A percentile compares a stretch with the other conserved stretches of the same genome.
Evolutionary conservation across 2,329 filamentous ascomycete genomes (phyloP).

Genomic region (Pezicula carpinea): DNA sequence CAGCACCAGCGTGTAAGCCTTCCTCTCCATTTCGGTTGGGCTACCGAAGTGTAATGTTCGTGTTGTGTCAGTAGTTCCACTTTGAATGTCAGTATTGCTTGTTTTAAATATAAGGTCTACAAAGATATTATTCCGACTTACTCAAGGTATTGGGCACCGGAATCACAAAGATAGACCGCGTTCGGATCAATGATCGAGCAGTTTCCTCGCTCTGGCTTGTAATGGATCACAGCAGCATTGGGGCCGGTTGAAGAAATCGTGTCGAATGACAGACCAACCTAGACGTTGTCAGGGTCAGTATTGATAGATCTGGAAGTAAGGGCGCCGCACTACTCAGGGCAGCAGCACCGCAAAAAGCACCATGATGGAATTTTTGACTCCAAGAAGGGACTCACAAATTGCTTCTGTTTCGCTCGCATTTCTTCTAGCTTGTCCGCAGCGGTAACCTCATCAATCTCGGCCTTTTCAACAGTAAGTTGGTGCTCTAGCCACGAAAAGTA

Average conservation of each 20-base stretch:
- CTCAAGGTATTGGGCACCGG: conserved; percentile 91
- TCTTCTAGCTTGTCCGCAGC: conserved; percentile 88
- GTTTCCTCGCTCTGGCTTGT: conserved; percentile 77
- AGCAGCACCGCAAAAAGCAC: too few species aligned
- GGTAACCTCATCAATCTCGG: conserved; percentile 77
- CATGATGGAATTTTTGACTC: too few species aligned
- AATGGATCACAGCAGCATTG: conserved; percentile 85
- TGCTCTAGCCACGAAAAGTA: conserved; percentile 98
- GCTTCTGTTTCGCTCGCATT: conserved; percentile 60
- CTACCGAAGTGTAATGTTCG: conserved; percentile 87
- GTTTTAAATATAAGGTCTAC: too few species aligned
- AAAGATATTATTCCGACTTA: too few species aligned
- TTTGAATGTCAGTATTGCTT: too few species aligned
- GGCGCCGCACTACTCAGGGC: too few species aligned
- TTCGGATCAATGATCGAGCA: conserved; percentile 82
- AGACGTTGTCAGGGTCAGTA: too few species aligned
- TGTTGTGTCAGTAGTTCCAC: conserved; percentile 90
- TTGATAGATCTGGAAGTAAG: too few species aligned
- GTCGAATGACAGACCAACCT: conserved; percentile 78
- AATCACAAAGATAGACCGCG: conserved; percentile 91
- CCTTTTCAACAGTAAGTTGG: conserved; percentile 70
- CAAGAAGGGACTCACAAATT: conserved; percentile 49
- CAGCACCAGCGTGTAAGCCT: conserved; percentile 88
- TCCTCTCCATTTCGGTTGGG: conserved; percentile 77
- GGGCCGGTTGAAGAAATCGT: conserved; percentile 94